Conservation (phyloP, 2,329 filamentous ascomycete genomes). For the Camillea tinctor region DNA sequence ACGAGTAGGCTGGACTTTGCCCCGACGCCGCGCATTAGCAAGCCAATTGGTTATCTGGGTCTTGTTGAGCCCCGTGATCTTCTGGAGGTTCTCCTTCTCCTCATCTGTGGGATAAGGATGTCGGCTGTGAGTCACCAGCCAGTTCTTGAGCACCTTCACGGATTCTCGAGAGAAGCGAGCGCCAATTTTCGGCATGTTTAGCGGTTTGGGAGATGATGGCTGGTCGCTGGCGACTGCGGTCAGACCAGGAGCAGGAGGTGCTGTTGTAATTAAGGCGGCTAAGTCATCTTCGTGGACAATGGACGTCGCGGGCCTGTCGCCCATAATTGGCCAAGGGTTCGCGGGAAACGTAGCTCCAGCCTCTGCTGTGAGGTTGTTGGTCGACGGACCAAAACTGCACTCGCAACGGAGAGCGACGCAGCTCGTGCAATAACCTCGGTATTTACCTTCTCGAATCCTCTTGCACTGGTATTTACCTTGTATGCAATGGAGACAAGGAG, state of each 20-base stretch:
- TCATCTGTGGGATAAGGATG: conserved; percentile 88
- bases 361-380: conserved; percentile 34
- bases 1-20: conserved; percentile 70
- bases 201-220: conserved; percentile 28
- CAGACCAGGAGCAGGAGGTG: conserved; percentile 14
- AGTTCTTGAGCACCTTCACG: conserved; percentile 77
- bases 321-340: conserved; percentile 46
- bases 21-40: conserved; percentile 80
- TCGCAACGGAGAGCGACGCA: conserved; percentile 59
- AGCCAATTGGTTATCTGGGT: conserved; percentile 91
- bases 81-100: conserved; percentile 77
- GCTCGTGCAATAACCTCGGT: conserved; percentile 60
- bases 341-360: conserved; percentile 40
- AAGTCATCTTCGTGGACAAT: conserved; percentile 39
- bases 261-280: conserved; percentile 21
- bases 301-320: conserved; percentile 40
- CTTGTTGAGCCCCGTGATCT: conserved; percentile 75
- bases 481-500: conserved; percentile 53
- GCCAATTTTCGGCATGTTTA: conserved; percentile 58
- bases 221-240: conserved; percentile 23
- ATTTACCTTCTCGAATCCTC: conserved; percentile 56
- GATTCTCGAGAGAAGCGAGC: conserved; percentile 79
- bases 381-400: conserved; percentile 53
- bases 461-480: conserved; percentile 58
- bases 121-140: conserved; percentile 75